Conservation (phyloP, 2,329 filamentous ascomycete genomes). For the Sodiomyces alkalinus region DNA sequence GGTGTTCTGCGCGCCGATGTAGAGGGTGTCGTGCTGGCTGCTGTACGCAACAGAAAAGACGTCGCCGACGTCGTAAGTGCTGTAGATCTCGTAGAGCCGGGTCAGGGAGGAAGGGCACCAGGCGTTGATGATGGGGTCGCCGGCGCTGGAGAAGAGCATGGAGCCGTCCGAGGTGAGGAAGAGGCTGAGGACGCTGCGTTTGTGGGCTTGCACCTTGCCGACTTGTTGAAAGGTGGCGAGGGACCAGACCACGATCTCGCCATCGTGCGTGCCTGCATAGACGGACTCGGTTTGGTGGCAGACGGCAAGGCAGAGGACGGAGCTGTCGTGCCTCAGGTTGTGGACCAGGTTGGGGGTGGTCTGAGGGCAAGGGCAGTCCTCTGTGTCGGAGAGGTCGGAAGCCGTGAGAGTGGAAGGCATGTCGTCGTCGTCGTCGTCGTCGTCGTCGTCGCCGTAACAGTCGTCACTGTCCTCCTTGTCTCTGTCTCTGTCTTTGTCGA, state of each 20-base stretch:
- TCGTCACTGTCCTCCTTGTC: neutral
- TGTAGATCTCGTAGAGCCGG: constrained; percentile 79
- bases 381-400: constrained; percentile 8
- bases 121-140: constrained; percentile 86
- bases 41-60: constrained; percentile 93
- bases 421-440: too few species aligned
- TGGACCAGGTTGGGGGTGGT: constrained; percentile 51
- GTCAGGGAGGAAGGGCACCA: constrained; percentile 70
- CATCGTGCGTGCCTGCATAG: constrained; percentile 84
- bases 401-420: constrained; percentile 7
- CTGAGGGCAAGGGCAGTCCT: constrained; percentile 13
- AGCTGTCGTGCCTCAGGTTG: constrained; percentile 60
- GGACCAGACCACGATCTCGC: constrained; percentile 85
- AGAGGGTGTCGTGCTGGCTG: constrained; percentile 61
- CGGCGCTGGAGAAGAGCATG: constrained; percentile 81
- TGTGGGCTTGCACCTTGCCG: constrained; percentile 70
- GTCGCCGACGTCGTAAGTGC: constrained; percentile 86
- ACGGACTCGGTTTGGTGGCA: constrained; percentile 65
- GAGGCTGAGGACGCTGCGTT: constrained; percentile 77
- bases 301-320: constrained; percentile 69
- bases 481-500: too few species aligned
- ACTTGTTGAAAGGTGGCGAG: constrained; percentile 75
- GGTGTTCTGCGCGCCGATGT: constrained; percentile 87
- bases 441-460: neutral
- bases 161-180: constrained; percentile 60